Conservation (phyloP, 1,139 yeast genomes). For the Geotrichum siamense region DNA sequence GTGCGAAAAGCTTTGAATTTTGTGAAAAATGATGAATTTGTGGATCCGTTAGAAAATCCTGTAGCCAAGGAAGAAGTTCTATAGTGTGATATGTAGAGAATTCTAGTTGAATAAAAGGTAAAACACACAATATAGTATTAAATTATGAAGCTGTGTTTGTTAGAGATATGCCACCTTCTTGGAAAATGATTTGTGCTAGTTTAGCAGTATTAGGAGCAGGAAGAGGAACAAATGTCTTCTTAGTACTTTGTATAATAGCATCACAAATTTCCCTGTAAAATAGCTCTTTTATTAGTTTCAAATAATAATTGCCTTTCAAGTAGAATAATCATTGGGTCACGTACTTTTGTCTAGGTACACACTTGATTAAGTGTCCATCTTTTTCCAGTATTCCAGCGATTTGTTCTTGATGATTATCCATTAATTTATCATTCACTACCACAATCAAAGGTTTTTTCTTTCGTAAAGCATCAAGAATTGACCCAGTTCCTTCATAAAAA, state of each 20-base stretch:
- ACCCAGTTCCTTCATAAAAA: slow-evolving; percentile 63
- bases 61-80: too few species aligned
- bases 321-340: too few species aligned
- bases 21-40: slow-evolving; percentile 30
- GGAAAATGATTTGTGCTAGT: slow-evolving; percentile 24
- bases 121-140: too few species aligned
- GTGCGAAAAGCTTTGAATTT: slow-evolving; percentile 32
- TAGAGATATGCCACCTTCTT: slow-evolving; percentile 23
- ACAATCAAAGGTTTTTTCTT: slow-evolving; percentile 53
- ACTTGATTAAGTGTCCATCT: slow-evolving; percentile 34
- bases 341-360: slow-evolving; percentile 14
- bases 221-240: slow-evolving; percentile 23
- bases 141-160: too few species aligned
- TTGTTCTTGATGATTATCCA: slow-evolving; percentile 85
- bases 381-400: slow-evolving; percentile 54
- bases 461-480: slow-evolving; percentile 71
- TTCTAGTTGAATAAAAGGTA: too few species aligned
- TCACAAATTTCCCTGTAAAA: too few species aligned
- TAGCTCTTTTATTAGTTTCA: too few species aligned
- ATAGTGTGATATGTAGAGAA: too few species aligned
- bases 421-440: slow-evolving; percentile 58
- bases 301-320: too few species aligned
- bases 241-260: too few species aligned
- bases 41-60: slow-evolving; percentile 23
- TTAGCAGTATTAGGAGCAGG: slow-evolving; percentile 23